These are phyloP conservation scores for Grigorovia humatica DNA, from an alignment of 805 yeast species.

Conservation along the genomic window DNA sequence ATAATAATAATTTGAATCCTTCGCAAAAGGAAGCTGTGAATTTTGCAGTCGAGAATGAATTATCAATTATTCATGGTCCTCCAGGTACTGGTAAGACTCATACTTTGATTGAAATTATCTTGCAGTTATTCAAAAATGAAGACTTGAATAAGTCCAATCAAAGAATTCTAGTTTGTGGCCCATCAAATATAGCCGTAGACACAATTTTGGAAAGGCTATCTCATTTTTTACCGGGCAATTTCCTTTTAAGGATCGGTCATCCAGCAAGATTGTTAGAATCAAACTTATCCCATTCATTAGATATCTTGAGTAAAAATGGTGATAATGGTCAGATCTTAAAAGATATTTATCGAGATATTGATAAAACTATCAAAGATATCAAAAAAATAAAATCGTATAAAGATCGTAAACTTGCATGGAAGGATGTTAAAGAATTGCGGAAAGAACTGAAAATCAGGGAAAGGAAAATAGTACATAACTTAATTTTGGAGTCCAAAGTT, in stretches of 20 bases:
- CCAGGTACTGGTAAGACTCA: conserved; percentile 80
- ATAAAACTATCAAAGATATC: conserved; percentile 41
- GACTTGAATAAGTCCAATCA: conserved; percentile 14
- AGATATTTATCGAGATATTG: conserved; percentile 66
- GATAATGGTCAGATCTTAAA: conserved; percentile 50
- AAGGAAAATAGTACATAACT: conserved; percentile 45
- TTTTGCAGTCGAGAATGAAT: conserved; percentile 51
- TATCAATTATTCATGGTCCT: conserved; percentile 61
- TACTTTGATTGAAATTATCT: conserved; percentile 70
- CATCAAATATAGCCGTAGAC: conserved; percentile 88
- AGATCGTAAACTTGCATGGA: conserved; percentile 59
- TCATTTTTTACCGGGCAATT: conserved; percentile 32
- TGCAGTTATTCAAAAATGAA: conserved; percentile 50
- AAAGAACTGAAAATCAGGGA: conserved; percentile 65
- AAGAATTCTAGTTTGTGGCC: conserved; percentile 80
- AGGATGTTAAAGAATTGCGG: conserved; percentile 55
- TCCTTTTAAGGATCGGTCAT: conserved; percentile 80
- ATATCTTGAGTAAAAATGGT: conserved; percentile 50
- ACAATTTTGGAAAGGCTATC: conserved; percentile 73
- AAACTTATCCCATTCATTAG: conserved; percentile 64
- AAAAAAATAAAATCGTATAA: conserved; percentile 52
- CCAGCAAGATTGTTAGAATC: conserved; percentile 71
- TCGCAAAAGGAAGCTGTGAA: conserved; percentile 69
- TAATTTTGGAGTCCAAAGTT: conserved; percentile 53
- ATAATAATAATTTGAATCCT: conserved; percentile 32